These are phyloP conservation scores for Cladosporium sp. DNA, from an alignment of 2,329 filamentous ascomycete genomes.

Conservation along the genomic window DNA sequence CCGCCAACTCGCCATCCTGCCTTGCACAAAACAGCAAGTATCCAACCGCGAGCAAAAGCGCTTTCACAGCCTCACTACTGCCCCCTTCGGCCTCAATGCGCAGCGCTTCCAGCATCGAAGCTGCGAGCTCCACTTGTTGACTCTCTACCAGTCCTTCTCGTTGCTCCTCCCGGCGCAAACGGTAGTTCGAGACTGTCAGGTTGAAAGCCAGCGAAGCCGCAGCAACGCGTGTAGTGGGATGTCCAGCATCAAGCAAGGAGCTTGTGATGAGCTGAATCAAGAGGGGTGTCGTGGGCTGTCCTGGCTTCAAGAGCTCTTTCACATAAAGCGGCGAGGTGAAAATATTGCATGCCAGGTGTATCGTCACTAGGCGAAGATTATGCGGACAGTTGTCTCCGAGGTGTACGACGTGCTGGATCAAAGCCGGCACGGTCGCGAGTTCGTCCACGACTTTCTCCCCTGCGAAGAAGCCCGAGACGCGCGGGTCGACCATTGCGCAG, in stretches of 20 bases:
- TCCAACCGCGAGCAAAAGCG: constrained; percentile 71
- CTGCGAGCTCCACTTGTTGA: constrained; percentile 76
- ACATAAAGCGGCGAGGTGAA: constrained; percentile 72
- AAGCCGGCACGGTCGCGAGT: constrained; percentile 58
- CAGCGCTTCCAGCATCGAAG: constrained; percentile 74
- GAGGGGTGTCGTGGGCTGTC: constrained; percentile 45
- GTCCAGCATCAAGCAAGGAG: constrained; percentile 72
- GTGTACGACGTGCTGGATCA: constrained; percentile 55
- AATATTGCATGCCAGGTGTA: constrained; percentile 81
- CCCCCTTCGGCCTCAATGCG: constrained; percentile 38
- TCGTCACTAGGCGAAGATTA: constrained; percentile 73
- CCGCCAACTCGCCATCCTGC: constrained; percentile 69
- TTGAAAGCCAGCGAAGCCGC: constrained; percentile 84
- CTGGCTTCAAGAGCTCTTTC: constrained; percentile 32
- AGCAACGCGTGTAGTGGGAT: constrained; percentile 72
- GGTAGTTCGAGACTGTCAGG: constrained; percentile 66
- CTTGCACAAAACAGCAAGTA: constrained; percentile 69
- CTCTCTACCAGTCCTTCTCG: constrained; percentile 60
- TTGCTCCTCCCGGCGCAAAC: constrained; percentile 55
- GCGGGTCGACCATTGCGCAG: constrained; percentile 69
- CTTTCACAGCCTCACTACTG: constrained; percentile 63
- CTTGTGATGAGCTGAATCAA: constrained; percentile 69
- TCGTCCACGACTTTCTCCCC: constrained; percentile 54
- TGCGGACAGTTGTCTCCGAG: constrained; percentile 68
- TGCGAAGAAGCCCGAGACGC: constrained; percentile 77